Percentiles rank a stretch among this genome's conserved stretches.
Conservation (phyloP, 495 filamentous ascomycete species). For the Tuber brumale region DNA sequence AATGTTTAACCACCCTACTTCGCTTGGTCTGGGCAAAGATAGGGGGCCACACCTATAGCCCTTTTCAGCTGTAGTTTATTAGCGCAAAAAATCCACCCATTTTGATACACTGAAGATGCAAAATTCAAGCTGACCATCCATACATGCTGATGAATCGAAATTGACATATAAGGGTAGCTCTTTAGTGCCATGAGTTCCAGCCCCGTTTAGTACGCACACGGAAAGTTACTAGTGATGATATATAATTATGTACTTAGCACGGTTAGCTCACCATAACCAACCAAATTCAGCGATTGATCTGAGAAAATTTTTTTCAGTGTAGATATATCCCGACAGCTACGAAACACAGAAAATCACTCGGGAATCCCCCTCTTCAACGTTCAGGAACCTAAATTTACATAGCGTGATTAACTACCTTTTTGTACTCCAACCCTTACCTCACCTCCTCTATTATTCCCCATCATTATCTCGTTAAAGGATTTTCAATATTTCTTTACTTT, state of each 20-base stretch:
- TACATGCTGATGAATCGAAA: too few relatives aligned
- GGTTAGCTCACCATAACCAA: not conserved
- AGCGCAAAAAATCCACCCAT: too few relatives aligned
- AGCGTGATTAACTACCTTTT: not conserved
- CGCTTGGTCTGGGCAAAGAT: too few relatives aligned
- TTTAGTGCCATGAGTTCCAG: too few relatives aligned
- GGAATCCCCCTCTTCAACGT: not conserved
- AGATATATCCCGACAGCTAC: rapidly evolving
- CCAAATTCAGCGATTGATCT: not conserved
- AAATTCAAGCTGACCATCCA: not conserved
- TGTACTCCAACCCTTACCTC: not conserved
- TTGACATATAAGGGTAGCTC: too few relatives aligned
- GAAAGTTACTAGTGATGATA: too few relatives aligned
- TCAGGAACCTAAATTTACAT: not conserved
- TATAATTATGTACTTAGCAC: too few relatives aligned
- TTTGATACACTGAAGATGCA: too few relatives aligned
- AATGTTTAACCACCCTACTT: too few relatives aligned
- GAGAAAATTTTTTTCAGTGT: not conserved
- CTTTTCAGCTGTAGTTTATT: too few relatives aligned
- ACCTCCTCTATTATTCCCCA: not conserved
- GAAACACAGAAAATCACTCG: not conserved
- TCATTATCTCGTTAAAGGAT: not conserved
- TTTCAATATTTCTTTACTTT: not conserved
- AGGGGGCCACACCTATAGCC: too few relatives aligned
- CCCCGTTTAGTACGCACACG: too few relatives aligned